phyloP scores from a whole-genome alignment of 2,329 filamentous ascomycete species.

The Cadophora sp. region DNA sequence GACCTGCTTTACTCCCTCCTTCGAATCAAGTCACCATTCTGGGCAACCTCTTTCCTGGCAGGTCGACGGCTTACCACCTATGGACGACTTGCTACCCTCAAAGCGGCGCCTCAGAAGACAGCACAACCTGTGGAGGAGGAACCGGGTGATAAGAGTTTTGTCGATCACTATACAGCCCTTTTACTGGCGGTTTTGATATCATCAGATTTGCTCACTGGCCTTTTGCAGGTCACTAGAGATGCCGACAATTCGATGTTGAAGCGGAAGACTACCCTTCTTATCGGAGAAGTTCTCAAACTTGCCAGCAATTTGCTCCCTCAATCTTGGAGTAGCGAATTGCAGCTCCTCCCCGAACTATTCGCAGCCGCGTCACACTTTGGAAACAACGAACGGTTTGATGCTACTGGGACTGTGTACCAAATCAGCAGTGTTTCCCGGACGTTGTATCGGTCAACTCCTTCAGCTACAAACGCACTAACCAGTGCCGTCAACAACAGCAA shows the following conservation, averaged over 20 bases:
- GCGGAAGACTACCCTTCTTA: constrained; percentile 86
- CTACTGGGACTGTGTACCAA: constrained; percentile 92
- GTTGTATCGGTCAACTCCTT: constrained; percentile 77
- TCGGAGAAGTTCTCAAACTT: constrained; percentile 90
- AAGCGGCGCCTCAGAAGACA: constrained; percentile 58
- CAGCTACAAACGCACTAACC: constrained; percentile 40
- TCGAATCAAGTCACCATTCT: constrained; percentile 90
- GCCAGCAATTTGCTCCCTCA: constrained; percentile 84
- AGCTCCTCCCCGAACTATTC: constrained; percentile 87
- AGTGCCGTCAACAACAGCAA: constrained; percentile 46
- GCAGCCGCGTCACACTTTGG: constrained; percentile 75
- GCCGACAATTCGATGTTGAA: constrained; percentile 74
- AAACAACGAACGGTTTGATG: constrained; percentile 75
- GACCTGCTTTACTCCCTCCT: constrained; percentile 83
- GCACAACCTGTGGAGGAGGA: constrained; percentile 66
- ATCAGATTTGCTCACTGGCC: constrained; percentile 71
- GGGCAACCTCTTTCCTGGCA: constrained; percentile 95
- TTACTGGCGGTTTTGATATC: constrained; percentile 86
- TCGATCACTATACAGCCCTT: constrained; percentile 92
- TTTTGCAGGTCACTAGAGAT: constrained; percentile 71
- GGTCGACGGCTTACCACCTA: constrained; percentile 94
- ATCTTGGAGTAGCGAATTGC: constrained; percentile 81
- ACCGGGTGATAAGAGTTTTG: constrained; percentile 78
- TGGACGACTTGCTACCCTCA: constrained; percentile 88
- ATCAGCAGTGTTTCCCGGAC: constrained; percentile 97